Conservation (phyloP, 331 rosid genomes). For the Quercus tomentella region DNA sequence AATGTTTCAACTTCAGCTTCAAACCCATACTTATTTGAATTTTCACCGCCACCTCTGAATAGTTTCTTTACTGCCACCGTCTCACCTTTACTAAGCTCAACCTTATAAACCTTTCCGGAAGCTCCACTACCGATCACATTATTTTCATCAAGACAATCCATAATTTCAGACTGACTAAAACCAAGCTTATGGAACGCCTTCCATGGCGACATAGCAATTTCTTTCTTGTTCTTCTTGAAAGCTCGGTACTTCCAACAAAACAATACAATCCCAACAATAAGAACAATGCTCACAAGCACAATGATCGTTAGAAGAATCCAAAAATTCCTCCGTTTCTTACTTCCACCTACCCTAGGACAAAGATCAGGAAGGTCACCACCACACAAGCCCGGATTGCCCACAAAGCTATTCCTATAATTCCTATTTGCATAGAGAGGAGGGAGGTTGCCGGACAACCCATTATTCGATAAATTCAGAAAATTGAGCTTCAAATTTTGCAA, state of each 20-base stretch:
- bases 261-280: constrained; percentile 53
- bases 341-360: constrained; percentile 30
- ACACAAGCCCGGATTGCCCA: constrained; percentile 66
- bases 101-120: constrained; percentile 81
- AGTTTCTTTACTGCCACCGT: constrained; percentile 75
- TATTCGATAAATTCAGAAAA: constrained; percentile 57
- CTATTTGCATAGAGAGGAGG: constrained; percentile 57
- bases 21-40: constrained; percentile 49
- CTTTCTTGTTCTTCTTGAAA: constrained; percentile 47
- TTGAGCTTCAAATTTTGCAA: constrained; percentile 67
- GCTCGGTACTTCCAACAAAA: constrained; percentile 49
- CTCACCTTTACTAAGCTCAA: constrained; percentile 53
- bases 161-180: constrained; percentile 57
- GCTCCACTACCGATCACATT: constrained; percentile 30
- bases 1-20: constrained; percentile 73
- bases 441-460: constrained; percentile 48
- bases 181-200: constrained; percentile 63
- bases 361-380: constrained; percentile 39
- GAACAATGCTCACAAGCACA: constrained; percentile 46
- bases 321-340: constrained; percentile 24
- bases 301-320: constrained; percentile 54
- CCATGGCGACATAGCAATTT: constrained; percentile 49
- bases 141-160: constrained; percentile 51
- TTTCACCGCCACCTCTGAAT: constrained; percentile 29
- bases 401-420: constrained; percentile 49